Evolutionary conservation across 139 green algal genomes (phyloP), one percentile per base, ranked within the genome.

Genomic region (Penium margaritaceum): DNA sequence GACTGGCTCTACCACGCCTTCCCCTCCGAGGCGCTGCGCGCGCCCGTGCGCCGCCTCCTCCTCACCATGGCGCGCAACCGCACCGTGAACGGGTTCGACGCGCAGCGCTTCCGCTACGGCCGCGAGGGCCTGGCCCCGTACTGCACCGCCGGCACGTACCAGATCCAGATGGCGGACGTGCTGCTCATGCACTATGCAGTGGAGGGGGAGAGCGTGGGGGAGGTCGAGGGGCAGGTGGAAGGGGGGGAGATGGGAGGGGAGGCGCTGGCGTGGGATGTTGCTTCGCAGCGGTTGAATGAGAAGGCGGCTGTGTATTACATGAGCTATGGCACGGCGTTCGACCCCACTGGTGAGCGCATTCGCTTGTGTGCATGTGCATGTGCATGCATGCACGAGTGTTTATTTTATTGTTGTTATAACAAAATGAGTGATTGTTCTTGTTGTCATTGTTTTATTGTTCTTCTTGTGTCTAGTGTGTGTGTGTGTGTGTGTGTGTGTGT

Each of bases 101-200:
- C 47, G 4, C n/a, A 58, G n/a, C 47, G n/a, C 0, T 58, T 33
- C 47, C 47, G 47, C 47, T 33, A 33, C n/a, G 47, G 47, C 47
- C 27, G 29, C n/a, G 47, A 21, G 7, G 47, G n/a, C 1, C 7
- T 58, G 7, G 29, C 27, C 47, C 47, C 47, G 7, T 58, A 33
- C 47, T 58, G 29, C 47, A 58, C 47, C 0, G 47, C n/a, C 1
- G 29, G n/a, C 6, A 58, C 47, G 9, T 58, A 33, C 4, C 47
- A 58, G 47, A 2, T 58, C n/a, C n/a, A 21, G 9, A 58, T n/a
- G 47, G 47, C 47, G 47, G n/a, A 33, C n/a, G 47, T 58, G 47
- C 47, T 58, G 47, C 47, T 58, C n/a, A n/a, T 58, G 47, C 47
- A 58, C n/a, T 58, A 58, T 58, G 47, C 47, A 1, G 47, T 58